Evolutionary conservation across 345 rosid species (phyloP), one percentile per base, ranked within the genome.

Genomic region (Noccaea caerulescens): DNA sequence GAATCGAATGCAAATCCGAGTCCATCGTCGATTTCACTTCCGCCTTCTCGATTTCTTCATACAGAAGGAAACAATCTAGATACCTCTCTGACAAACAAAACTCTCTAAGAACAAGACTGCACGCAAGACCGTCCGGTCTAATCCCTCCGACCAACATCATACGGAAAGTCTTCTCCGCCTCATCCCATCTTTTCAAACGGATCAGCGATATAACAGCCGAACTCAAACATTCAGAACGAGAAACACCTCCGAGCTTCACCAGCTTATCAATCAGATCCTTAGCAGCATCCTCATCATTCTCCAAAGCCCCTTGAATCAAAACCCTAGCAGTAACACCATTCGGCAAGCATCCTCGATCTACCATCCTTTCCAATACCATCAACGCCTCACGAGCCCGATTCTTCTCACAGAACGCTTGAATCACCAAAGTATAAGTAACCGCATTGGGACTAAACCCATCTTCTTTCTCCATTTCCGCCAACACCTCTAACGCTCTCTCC

Each of bases 61-160:
- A 72, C 44, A 93, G 52, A 66, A 13, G 66, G 77, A 85, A 87
- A 37, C 84, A 89, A 47, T 89, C 92, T 8, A 81, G 85, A 80
- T 74, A 73, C 71, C 82, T 78, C 43, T 81, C 85, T 49, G 47
- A 18, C 1, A 45, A 62, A 84, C 89, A 87, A 18, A 91, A 77
- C 81, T 81, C 89, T 71, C 58, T 89, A 53, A 93, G 68, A 78
- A 89, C 77, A 33, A 87, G 47, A 76, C 85, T 88, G 56, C 88
- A 86, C 7, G 94, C 86, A 69, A 86, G 38, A 69, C 90, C 81
- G 74, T 89, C 95, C 36, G 86, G 97, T 77, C 80, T 86, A 58
- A 77, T 32, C 71, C 81, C 91, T 45, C 72, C 58, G 30, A 63
- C 72, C 79, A 85, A 64, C 84, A 84, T 79, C 77, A 61, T 56